A percentile compares a stretch with the other conserved stretches of the same genome.
phyloP scores from a whole-genome alignment of 306 rosid species.

The Canavalia gladiata region DNA sequence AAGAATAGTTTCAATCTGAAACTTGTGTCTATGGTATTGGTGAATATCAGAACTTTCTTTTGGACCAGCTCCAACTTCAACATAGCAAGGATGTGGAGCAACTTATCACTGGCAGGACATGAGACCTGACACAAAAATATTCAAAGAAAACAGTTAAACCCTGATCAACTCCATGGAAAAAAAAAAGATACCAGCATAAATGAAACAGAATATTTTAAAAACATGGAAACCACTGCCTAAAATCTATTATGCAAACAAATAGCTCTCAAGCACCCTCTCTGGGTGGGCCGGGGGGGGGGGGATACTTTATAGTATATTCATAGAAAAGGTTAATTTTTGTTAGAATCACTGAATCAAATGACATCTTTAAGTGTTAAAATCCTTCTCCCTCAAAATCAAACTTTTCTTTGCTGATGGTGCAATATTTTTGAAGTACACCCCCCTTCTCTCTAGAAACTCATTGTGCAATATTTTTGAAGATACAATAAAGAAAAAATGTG shows the following conservation, averaged over 20 bases:
- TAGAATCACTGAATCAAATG: not conserved
- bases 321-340: not conserved
- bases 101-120: constrained; percentile 75
- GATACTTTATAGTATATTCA: not conserved
- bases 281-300: too few relatives aligned
- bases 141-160: constrained; percentile 35
- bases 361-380: not conserved
- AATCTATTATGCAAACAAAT: not conserved
- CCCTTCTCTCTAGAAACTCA: constrained; percentile 22
- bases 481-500: constrained; percentile 3
- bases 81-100: constrained; percentile 80
- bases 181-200: constrained; percentile 23
- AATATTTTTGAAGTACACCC: not conserved
- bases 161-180: constrained; percentile 20
- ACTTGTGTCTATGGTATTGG: constrained; percentile 84
- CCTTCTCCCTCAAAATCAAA: constrained; percentile 10
- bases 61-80: constrained; percentile 93
- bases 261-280: constrained; percentile 8
- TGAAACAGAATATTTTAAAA: constrained; percentile 6
- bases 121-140: constrained; percentile 66
- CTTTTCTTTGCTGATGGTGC: constrained; percentile 16
- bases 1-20: constrained; percentile 82
- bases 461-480: not conserved
- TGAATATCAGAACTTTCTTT: constrained; percentile 88
- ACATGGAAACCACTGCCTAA: not conserved